Evolutionary conservation across 176 grass and related monocot genomes (phyloP).

Genomic region (Paspalum notatum): DNA sequence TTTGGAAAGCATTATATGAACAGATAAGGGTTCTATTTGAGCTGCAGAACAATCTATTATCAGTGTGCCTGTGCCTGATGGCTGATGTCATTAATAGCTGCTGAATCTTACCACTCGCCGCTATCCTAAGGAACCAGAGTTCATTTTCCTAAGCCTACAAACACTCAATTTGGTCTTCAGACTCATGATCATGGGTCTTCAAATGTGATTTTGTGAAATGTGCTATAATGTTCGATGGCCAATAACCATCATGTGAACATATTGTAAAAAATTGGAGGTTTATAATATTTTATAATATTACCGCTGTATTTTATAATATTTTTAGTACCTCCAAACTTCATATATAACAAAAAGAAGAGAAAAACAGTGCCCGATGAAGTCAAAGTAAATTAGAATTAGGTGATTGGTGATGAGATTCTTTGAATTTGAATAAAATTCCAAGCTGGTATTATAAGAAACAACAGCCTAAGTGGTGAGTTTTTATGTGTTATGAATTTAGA

Average conservation of each 20-base stretch:
- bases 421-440: neutral
- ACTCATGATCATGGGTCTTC: neutral
- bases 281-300: too few species aligned
- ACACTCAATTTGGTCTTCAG: neutral
- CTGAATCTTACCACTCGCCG: neutral
- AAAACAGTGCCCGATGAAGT: neutral
- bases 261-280: neutral
- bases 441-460: neutral
- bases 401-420: neutral
- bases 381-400: neutral
- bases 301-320: neutral
- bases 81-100: neutral
- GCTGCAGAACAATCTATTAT: neutral
- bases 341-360: neutral
- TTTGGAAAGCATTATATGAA: neutral
- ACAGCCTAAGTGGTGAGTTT: neutral
- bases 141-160: neutral
- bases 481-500: neutral
- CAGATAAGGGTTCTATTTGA: neutral
- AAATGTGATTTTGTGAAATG: neutral
- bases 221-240: slow-evolving; percentile 6
- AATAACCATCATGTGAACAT: neutral
- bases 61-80: neutral
- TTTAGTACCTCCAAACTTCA: slow-evolving; percentile 5
- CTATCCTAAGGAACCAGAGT: neutral